phyloP scores from a whole-genome alignment of 2,329 filamentous ascomycete species.

The Alternaria dauci region DNA sequence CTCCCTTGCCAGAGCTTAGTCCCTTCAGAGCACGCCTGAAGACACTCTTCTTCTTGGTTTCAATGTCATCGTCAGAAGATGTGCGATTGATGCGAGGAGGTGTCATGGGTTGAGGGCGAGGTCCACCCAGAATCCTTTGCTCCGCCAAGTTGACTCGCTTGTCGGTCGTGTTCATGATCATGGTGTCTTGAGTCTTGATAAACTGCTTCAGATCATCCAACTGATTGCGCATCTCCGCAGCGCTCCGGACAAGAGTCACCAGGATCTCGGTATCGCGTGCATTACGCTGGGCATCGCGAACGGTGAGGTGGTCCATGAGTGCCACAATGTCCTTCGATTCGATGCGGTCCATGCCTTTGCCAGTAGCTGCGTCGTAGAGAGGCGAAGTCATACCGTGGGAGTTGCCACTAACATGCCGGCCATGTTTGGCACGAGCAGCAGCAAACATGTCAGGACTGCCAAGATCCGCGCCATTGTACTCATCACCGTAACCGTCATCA shows the following conservation, averaged over 20 bases:
- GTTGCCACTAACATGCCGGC: conserved; percentile 81
- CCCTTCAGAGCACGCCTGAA: conserved; percentile 94
- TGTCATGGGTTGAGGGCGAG: conserved; percentile 72
- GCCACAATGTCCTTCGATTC: conserved; percentile 97
- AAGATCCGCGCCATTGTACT: conserved; percentile 56
- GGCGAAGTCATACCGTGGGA: conserved; percentile 91
- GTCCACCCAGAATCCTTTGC: conserved; percentile 83
- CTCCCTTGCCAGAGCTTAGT: conserved; percentile 79
- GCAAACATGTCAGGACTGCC: conserved; percentile 56
- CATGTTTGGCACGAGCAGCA: conserved; percentile 56
- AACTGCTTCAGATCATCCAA: conserved; percentile 96
- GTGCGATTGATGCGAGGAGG: conserved; percentile 66
- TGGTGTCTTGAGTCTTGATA: conserved; percentile 86
- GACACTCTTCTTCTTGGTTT: conserved; percentile 88
- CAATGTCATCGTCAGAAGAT: conserved; percentile 63
- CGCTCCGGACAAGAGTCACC: conserved; percentile 89
- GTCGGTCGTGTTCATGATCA: conserved; percentile 86
- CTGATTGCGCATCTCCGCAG: conserved; percentile 95
- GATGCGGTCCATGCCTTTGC: conserved; percentile 87
- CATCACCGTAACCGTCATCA: conserved; percentile 64
- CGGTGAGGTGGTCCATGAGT: conserved; percentile 97
- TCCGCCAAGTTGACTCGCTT: conserved; percentile 87
- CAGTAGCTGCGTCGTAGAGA: conserved; percentile 88
- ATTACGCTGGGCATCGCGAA: conserved; percentile 94
- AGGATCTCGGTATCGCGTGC: conserved; percentile 96